A percentile compares a stretch with the other conserved stretches of the same genome.
Evolutionary conservation across 176 grass and related monocot genomes (phyloP).

Genomic region (Rhynchospora breviuscula): DNA sequence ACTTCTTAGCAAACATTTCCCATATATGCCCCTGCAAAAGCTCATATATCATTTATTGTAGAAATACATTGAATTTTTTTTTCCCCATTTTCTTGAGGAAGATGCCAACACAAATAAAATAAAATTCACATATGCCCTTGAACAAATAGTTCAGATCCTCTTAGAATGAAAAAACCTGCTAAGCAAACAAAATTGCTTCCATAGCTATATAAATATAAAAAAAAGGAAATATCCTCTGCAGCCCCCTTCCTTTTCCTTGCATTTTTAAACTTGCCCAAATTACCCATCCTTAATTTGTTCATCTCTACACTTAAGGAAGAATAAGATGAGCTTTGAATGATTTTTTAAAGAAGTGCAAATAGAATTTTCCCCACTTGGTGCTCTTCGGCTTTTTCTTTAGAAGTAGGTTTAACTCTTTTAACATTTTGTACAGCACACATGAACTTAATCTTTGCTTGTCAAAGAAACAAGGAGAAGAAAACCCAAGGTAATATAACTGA

Average conservation of each 20-base stretch:
- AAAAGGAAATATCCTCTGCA: neutral
- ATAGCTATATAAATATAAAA: neutral
- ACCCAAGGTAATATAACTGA: neutral
- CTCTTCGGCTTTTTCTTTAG: neutral
- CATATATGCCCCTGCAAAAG: neutral
- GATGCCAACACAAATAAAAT: neutral
- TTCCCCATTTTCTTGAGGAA: neutral
- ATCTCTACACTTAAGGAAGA: too few relatives aligned
- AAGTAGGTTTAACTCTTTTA: neutral
- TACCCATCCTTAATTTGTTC: too few relatives aligned
- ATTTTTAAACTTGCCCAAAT: neutral
- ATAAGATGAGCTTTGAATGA: too few relatives aligned
- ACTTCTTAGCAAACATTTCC: neutral
- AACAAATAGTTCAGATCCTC: neutral
- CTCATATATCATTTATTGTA: slow-evolving; percentile 2
- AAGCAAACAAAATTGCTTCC: neutral
- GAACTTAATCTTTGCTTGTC: neutral
- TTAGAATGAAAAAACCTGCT: neutral
- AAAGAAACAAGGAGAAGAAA: neutral
- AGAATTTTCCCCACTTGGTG: too few relatives aligned
- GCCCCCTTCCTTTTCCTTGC: neutral
- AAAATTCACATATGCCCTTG: neutral
- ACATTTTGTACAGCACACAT: neutral
- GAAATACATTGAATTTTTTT: neutral
- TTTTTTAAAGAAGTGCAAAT: neutral